Evolutionary conservation across 305 asterid genomes (phyloP).

Genomic region (Striga hermonthica): DNA sequence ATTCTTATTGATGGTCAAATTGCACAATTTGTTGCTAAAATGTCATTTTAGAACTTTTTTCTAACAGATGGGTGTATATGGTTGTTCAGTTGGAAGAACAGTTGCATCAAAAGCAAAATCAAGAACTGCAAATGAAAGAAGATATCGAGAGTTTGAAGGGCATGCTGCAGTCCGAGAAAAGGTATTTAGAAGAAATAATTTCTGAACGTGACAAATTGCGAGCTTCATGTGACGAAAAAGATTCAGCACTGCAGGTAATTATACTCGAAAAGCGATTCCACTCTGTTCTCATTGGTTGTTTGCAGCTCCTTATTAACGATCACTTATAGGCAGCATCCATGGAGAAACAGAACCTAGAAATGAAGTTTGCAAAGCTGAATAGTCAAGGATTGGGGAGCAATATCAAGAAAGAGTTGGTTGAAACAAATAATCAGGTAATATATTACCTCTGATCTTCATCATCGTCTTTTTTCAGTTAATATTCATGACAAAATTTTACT

Average conservation of each 20-base stretch:
- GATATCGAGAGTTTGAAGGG: conserved; percentile 64
- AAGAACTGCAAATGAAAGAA: conserved; percentile 56
- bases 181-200: conserved; percentile 53
- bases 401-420: conserved; percentile 56
- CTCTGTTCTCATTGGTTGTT: conserved; percentile 9
- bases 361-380: conserved; percentile 59
- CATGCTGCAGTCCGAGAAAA: conserved; percentile 61
- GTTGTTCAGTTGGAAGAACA: conserved; percentile 69
- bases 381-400: conserved; percentile 66
- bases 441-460: not conserved
- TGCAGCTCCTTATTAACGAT: conserved; percentile 33
- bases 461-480: not conserved
- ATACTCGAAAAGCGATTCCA: conserved; percentile 20
- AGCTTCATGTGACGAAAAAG: conserved; percentile 63
- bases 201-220: conserved; percentile 67
- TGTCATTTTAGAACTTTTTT: conserved; percentile 24
- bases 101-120: conserved; percentile 61
- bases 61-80: conserved; percentile 24
- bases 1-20: not conserved
- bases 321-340: conserved; percentile 50
- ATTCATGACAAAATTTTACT: no score
- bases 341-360: conserved; percentile 72
- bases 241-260: conserved; percentile 72
- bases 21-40: not conserved
- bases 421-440: conserved; percentile 75